Evolutionary conservation across 345 rosid genomes (phyloP).

Genomic region (Gossypium ekmanianum): DNA sequence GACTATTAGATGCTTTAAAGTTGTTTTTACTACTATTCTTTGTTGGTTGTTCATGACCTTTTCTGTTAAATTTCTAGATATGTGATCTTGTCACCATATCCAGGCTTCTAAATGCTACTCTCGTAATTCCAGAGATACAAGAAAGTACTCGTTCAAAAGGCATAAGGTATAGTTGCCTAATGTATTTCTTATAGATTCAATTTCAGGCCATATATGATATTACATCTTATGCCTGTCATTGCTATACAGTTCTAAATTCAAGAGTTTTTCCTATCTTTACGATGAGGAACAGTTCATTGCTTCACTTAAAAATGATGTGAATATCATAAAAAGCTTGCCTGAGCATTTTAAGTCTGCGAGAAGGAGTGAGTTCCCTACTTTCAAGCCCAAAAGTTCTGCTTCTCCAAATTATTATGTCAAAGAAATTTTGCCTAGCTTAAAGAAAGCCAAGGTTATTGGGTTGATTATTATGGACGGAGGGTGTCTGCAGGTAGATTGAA

Average conservation of each 20-base stretch:
- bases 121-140: conserved; percentile 98
- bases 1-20: conserved; percentile 26
- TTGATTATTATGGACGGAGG: conserved; percentile 72
- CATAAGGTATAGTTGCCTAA: conserved; percentile 54
- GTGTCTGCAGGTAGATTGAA: conserved; percentile 67
- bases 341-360: conserved; percentile 69
- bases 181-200: conserved; percentile 9
- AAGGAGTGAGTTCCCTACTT: conserved; percentile 62
- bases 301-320: conserved; percentile 76
- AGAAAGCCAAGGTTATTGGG: conserved; percentile 69
- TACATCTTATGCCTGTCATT: conserved; percentile 8
- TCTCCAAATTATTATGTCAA: conserved; percentile 68
- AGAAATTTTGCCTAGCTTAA: conserved; percentile 71
- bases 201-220: conserved; percentile 4
- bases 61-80: conserved; percentile 75
- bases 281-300: conserved; percentile 91
- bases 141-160: conserved; percentile 86
- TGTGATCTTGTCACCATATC: conserved; percentile 99
- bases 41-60: conserved; percentile 34
- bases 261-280: conserved; percentile 91
- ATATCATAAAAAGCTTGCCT: conserved; percentile 69
- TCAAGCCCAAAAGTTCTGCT: conserved; percentile 72
- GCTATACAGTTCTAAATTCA: conserved; percentile 64
- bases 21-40: neutral
- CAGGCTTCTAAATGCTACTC: conserved; percentile 99